Percentiles rank a stretch among this genome's conserved stretches.
Evolutionary conservation across 108 stramenopile species (phyloP).

Genomic region (Skeletonema potamos): DNA sequence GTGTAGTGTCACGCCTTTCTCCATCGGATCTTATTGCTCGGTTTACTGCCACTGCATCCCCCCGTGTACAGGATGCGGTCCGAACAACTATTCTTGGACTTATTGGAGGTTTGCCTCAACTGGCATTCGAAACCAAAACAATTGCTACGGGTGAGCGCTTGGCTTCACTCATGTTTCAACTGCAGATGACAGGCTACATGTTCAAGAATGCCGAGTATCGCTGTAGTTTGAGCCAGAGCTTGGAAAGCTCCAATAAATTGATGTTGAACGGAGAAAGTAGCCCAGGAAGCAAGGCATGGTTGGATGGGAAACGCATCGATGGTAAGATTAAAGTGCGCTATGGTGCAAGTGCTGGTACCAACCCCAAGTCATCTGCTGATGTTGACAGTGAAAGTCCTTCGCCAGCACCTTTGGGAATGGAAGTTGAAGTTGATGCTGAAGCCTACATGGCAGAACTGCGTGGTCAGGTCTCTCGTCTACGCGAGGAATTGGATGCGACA

Average conservation of each 20-base stretch:
- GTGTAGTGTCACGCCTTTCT: conserved; percentile 67
- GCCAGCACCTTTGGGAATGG: conserved; percentile 28
- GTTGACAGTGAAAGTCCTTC: conserved; percentile 15
- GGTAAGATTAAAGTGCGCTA: conserved; percentile 77
- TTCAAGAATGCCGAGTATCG: conserved; percentile 97
- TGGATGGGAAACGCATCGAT: conserved; percentile 46
- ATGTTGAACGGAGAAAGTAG: conserved; percentile 37
- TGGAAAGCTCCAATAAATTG: conserved; percentile 36
- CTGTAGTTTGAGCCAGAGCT: conserved; percentile 64
- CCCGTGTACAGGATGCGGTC: conserved; percentile 90
- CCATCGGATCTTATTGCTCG: conserved; percentile 82
- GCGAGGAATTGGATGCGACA: conserved; percentile 63
- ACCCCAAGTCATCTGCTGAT: neutral
- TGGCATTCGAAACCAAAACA: conserved; percentile 91
- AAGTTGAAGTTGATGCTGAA: conserved; percentile 90
- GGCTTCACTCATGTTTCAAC: conserved; percentile 93
- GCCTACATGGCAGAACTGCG: conserved; percentile 93
- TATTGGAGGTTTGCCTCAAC: conserved; percentile 86
- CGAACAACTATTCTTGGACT: conserved; percentile 86
- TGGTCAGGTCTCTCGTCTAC: conserved; percentile 70
- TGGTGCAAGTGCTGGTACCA: conserved; percentile 16
- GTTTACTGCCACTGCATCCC: conserved; percentile 78
- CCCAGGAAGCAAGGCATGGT: conserved; percentile 36
- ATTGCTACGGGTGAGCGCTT: conserved; percentile 87
- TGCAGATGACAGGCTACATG: conserved; percentile 98